These are phyloP conservation scores for Pseudogymnoascus verrucosus DNA, from an alignment of 2,329 filamentous ascomycete genomes.

Conservation along the genomic window DNA sequence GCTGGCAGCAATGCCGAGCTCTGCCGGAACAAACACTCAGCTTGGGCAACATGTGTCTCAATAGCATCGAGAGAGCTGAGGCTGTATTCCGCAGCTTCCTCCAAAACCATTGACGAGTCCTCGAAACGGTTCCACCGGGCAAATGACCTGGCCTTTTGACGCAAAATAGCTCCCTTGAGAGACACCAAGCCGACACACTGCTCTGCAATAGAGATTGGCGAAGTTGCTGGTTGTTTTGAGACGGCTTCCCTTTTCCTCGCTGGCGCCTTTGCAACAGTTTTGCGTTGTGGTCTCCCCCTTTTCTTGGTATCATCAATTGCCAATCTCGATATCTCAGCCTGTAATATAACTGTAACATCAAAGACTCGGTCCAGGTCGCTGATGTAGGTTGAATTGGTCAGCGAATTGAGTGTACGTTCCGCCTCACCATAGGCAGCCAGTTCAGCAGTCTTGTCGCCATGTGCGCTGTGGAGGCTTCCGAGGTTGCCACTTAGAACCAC, in stretches of 20 bases:
- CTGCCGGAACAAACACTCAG: slow-evolving; percentile 59
- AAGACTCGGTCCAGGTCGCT: slow-evolving; percentile 18
- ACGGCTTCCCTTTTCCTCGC: slow-evolving; percentile 11
- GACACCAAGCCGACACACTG: slow-evolving; percentile 31
- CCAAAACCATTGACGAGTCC: slow-evolving; percentile 48
- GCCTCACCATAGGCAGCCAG: slow-evolving; percentile 40
- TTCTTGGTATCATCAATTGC: slow-evolving; percentile 28
- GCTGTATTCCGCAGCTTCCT: slow-evolving; percentile 39
- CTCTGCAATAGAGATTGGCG: slow-evolving; percentile 17
- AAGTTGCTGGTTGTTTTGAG: slow-evolving; percentile 20
- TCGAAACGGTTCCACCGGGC: slow-evolving; percentile 38
- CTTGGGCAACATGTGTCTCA: slow-evolving; percentile 52
- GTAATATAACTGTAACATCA: slow-evolving; percentile 16
- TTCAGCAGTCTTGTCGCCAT: slow-evolving; percentile 40
- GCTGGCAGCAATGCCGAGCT: slow-evolving; percentile 65
- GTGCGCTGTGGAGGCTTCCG: slow-evolving; percentile 43
- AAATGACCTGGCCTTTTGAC: slow-evolving; percentile 42
- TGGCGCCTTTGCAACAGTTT: slow-evolving; percentile 24
- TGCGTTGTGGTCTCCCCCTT: slow-evolving; percentile 22
- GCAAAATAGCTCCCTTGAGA: slow-evolving; percentile 40
- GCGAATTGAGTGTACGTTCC: slow-evolving; percentile 35
- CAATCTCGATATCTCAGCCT: slow-evolving; percentile 20
- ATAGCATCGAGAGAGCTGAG: slow-evolving; percentile 35
- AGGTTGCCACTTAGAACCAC: slow-evolving; percentile 46
- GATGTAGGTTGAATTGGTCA: slow-evolving; percentile 33